phyloP scores from a whole-genome alignment of 1,284 basidiomycete genomes.

The Pseudozyma pruni region DNA sequence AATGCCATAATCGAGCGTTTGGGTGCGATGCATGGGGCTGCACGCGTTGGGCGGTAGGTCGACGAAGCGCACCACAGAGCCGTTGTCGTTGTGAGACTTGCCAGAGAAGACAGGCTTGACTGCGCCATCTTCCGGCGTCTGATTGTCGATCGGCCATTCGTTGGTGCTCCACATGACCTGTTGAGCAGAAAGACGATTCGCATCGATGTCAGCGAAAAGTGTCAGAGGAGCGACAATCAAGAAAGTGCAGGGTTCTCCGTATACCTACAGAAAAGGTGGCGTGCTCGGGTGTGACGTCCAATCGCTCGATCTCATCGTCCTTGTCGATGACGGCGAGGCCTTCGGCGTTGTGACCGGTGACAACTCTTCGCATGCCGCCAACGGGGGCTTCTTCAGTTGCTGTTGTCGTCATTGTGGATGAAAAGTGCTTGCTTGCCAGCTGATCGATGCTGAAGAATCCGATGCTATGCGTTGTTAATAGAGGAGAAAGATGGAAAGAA shows the following conservation, averaged over 20 bases:
- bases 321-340: constrained; percentile 16
- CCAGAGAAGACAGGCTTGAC: constrained; percentile 26
- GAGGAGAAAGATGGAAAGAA: too few relatives aligned
- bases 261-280: constrained; percentile 19
- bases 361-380: constrained; percentile 22
- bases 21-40: constrained; percentile 32
- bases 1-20: constrained; percentile 42
- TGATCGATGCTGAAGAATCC: too few relatives aligned
- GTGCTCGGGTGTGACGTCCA: constrained; percentile 11
- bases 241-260: too few relatives aligned
- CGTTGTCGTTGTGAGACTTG: constrained; percentile 19
- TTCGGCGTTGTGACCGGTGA: constrained; percentile 14
- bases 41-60: constrained; percentile 16
- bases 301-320: constrained; percentile 12
- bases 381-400: not conserved
- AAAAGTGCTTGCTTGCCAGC: too few relatives aligned
- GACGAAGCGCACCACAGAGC: constrained; percentile 34
- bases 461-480: too few relatives aligned
- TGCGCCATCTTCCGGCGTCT: constrained; percentile 18
- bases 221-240: too few relatives aligned
- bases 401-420: constrained; percentile 1
- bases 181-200: not conserved
- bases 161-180: constrained; percentile 34
- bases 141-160: constrained; percentile 17
- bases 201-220: not conserved